Percentiles rank a stretch among this genome's conserved stretches.
These are phyloP conservation scores for Myrmaecium sp. DNA, from an alignment of 2,329 filamentous ascomycete genomes.

Conservation along the genomic window DNA sequence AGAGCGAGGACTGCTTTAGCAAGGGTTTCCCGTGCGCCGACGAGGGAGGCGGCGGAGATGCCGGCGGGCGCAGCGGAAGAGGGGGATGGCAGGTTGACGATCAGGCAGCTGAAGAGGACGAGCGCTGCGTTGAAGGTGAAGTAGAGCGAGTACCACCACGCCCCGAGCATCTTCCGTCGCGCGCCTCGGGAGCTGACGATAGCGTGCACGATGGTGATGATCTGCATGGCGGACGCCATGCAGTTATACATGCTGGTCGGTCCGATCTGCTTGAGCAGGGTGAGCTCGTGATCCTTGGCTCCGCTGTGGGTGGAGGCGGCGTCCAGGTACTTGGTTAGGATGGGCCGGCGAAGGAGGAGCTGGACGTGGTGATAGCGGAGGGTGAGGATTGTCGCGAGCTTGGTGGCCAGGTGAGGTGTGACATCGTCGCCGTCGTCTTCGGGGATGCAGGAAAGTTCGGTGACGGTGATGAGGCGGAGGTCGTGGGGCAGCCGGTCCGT, in stretches of 20 bases:
- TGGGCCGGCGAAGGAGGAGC: slow-evolving; percentile 24
- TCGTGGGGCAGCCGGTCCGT: slow-evolving; percentile 15
- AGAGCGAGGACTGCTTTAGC: slow-evolving; percentile 10
- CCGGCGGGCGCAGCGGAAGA: slow-evolving; percentile 3
- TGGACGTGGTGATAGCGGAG: slow-evolving; percentile 26
- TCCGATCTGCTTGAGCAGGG: slow-evolving; percentile 15
- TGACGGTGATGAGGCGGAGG: slow-evolving; percentile 6
- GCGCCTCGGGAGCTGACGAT: slow-evolving; percentile 9
- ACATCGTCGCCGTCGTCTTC: slow-evolving; percentile 2
- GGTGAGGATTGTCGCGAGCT: slow-evolving; percentile 27
- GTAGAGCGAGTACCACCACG: slow-evolving; percentile 26
- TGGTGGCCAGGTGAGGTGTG: slow-evolving; percentile 8
- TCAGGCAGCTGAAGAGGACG: slow-evolving; percentile 14
- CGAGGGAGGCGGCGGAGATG: slow-evolving; percentile 5
- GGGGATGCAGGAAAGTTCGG: neutral
- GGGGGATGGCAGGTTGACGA: slow-evolving; percentile 8
- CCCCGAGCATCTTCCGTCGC: slow-evolving; percentile 15
- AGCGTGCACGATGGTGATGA: slow-evolving; percentile 16
- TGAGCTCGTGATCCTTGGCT: slow-evolving; percentile 7
- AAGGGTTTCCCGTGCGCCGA: slow-evolving; percentile 6
- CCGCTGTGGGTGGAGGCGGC: slow-evolving; percentile 4
- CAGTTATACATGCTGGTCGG: slow-evolving; percentile 17
- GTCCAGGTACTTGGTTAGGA: slow-evolving; percentile 23
- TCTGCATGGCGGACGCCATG: slow-evolving; percentile 17
- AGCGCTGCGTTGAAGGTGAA: slow-evolving; percentile 18